Base-by-base conservation (phyloP, 176 grass and related monocot species). In the Ensete ventricosum region DNA sequence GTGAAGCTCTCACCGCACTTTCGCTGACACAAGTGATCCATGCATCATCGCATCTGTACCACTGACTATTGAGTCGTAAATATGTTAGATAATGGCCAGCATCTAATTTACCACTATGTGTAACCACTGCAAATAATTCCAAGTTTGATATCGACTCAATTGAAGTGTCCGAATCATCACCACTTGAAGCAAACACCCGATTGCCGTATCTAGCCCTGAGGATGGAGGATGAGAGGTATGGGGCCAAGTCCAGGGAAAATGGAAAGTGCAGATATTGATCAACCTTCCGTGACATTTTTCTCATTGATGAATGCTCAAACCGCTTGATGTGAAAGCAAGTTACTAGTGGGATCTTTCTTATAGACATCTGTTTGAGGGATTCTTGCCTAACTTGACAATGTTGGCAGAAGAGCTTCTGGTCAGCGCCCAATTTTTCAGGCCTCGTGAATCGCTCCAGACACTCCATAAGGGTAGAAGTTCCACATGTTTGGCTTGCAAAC, bases 11-110 rank as follows among this genome's bases (percentile, higher is more conserved):
- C 52, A 99, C 84, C 34, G 81, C 85, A 66, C 83, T 92, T 83
- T 99, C 95, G 22, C 88, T 87, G 67, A 99, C 95, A 49, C 82
- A 85, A 27, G 87, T 89, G 65, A 99, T 83, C 95, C 90, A 99
- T 24, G 95, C 86, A 87, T 94, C 95, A 82, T 99, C 95, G 67
- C 95, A 99, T 81, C 88, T 93, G 80, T 94, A 99, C 95, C 95
- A 99, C 75, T 82, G 80, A 68, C 90, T 86, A 62, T 91, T 85
- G 68, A 99, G 26, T 75, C 90, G 83, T 24, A 99, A 78, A 79
- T 98, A 98, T 22, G 95, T 94, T 67, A 94, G 75, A 26, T 99
- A 99, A 81, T 99, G 95, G 48, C 95, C 95, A 51, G 88, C 90
- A 26, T 99, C 95, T 57, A 99, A 72, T 53, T 87, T 89, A 59